These are phyloP conservation scores for Collariella sp. DNA, from an alignment of 495 filamentous ascomycete species.

Conservation along the genomic window DNA sequence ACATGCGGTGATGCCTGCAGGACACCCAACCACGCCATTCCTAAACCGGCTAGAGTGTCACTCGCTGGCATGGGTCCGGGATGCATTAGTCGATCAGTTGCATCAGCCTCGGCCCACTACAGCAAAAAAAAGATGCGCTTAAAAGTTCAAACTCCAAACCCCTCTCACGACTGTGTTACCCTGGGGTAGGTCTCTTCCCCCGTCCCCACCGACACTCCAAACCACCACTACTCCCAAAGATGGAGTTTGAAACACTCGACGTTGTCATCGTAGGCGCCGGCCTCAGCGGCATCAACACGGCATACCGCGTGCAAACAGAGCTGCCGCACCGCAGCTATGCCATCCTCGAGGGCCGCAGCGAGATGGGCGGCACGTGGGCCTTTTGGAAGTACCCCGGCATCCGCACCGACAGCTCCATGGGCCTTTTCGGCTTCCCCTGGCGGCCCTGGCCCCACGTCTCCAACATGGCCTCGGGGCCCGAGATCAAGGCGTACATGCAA, in stretches of 20 bases:
- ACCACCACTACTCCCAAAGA: neutral
- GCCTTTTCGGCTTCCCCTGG: constrained; percentile 62
- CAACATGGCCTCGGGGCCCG: constrained; percentile 51
- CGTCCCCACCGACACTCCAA: neutral
- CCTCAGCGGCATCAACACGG: constrained; percentile 68
- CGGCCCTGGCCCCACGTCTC: constrained; percentile 52
- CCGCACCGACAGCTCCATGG: constrained; percentile 59
- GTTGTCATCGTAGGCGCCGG: constrained; percentile 65
- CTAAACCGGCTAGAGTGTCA: too few species aligned
- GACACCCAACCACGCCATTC: too few species aligned
- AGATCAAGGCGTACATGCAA: constrained; percentile 55
- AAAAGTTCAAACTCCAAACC: too few species aligned
- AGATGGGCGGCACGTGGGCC: constrained; percentile 63
- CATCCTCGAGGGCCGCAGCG: constrained; percentile 53
- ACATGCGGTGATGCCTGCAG: too few species aligned
- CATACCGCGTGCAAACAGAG: constrained; percentile 56
- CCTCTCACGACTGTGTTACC: too few species aligned
- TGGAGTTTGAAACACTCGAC: constrained; percentile 35
- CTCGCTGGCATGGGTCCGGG: too few species aligned
- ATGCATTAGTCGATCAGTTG: too few species aligned
- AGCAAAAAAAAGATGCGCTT: too few species aligned
- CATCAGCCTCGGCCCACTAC: too few species aligned
- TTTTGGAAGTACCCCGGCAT: constrained; percentile 65
- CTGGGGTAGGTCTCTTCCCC: neutral
- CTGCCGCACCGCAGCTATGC: constrained; percentile 48